Evolutionary conservation across 495 filamentous ascomycete genomes (phyloP).

Genomic region (Tuber borchii): DNA sequence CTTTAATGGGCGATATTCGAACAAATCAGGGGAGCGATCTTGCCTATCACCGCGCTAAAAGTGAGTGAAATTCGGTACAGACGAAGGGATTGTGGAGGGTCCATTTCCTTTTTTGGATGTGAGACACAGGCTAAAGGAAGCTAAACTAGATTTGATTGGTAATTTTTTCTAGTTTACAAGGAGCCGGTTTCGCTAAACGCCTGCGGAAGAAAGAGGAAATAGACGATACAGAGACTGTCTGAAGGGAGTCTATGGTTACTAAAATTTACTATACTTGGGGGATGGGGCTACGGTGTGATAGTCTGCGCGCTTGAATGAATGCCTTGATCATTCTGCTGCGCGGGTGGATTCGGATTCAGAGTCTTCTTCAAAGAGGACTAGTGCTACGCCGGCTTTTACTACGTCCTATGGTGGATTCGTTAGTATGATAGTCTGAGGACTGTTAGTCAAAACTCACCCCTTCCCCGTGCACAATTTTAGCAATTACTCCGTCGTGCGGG

Average conservation of each 20-base stretch:
- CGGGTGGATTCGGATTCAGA: background rate
- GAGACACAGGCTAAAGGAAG: background rate
- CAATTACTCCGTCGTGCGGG: conserved; percentile 72
- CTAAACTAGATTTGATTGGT: background rate
- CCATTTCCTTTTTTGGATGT: background rate
- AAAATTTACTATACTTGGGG: background rate
- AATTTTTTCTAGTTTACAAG: background rate
- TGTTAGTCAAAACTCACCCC: conserved; percentile 58
- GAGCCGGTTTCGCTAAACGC: conserved; percentile 27
- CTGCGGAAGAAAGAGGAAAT: background rate
- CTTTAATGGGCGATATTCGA: too few relatives aligned
- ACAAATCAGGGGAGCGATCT: too few relatives aligned
- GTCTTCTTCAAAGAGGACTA: conserved; percentile 53
- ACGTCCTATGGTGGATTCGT: conserved; percentile 47
- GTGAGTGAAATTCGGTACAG: too few relatives aligned
- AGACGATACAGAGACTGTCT: background rate
- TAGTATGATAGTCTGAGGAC: conserved; percentile 5
- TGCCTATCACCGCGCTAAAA: too few relatives aligned
- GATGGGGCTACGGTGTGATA: background rate
- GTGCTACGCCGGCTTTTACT: conserved; percentile 52
- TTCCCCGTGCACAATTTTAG: conserved; percentile 73
- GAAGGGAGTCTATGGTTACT: background rate
- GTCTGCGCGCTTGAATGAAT: background rate
- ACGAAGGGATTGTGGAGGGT: conserved; percentile 3
- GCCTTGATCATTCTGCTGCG: background rate